These are phyloP conservation scores for Eucalyptus pauciflora DNA, from an alignment of 345 rosid species.

Conservation along the genomic window DNA sequence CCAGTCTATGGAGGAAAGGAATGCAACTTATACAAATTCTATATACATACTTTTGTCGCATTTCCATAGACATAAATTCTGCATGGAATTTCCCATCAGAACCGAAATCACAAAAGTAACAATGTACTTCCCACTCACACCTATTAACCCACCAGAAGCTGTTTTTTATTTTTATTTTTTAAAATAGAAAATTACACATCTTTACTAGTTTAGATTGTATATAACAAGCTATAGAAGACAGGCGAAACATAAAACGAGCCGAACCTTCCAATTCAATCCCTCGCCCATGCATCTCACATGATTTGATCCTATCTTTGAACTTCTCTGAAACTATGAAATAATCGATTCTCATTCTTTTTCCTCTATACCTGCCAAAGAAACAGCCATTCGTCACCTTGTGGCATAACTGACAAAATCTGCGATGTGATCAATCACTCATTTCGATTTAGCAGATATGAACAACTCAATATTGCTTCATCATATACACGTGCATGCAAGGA, in stretches of 20 bases:
- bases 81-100: not conserved
- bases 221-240: not conserved
- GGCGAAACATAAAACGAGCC: not conserved
- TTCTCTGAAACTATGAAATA: conserved; percentile 74
- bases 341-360: conserved; percentile 89
- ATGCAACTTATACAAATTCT: not conserved
- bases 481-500: not conserved
- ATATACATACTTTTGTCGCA: not conserved
- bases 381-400: not conserved
- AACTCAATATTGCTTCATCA: not conserved
- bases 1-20: not conserved
- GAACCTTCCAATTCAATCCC: conserved; percentile 83
- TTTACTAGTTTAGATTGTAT: not conserved
- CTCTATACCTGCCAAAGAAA: conserved; percentile 55
- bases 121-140: not conserved
- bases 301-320: conserved; percentile 44
- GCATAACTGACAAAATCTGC: not conserved
- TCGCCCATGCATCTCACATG: conserved; percentile 71
- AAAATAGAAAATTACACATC: not conserved
- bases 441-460: not conserved
- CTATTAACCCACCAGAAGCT: not conserved
- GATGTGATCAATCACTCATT: not conserved
- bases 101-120: not conserved
- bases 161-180: not conserved
- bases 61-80: not conserved